Evolutionary conservation across 768 basidiomycete species (phyloP), one percentile per base, ranked within the genome.

Genomic region (Agrocybe chaxingu): DNA sequence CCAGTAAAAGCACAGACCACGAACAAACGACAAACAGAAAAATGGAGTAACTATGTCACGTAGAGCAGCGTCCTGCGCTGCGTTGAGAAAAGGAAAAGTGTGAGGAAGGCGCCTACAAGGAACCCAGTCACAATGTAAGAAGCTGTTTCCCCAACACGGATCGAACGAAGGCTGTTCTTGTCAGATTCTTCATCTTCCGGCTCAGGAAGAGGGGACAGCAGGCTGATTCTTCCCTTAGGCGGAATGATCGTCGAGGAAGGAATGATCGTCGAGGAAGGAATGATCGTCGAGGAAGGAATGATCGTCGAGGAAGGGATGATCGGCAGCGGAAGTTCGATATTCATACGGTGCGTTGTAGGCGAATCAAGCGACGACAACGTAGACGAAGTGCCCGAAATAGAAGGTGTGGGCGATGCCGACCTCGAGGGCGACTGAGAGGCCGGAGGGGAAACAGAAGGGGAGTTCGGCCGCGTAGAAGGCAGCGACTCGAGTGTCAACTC

Each of bases 61-160:
- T 62, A 64, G 12, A 70, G 47, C 48, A 70, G 51, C 51, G 64
- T 64, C 58, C 62, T 62, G 51, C 66, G 65, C 47, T 68, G 69
- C 33, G 69, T 64, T 10, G 66, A 62, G 41, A 70, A 58, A 8
- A 70, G 44, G 42, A 65, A 63, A 12, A 68, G 53, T 6, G 69
- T 70, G 34, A 68, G 55, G 48, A 69, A 64, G 7, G 69, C 66
- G 16, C 69, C 69, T 37, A 69, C 60, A 43, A 87, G 67, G 57
- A 87, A 80, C 34, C 84, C 85, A 16, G 83, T 70, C 19, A 73
- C 68, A 12, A 73, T 51, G 49, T 67, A 70, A 8, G 70, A 70
- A 3, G 72, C 68, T 4, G 67, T 70, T 37, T 73, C 72, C 4
- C 59, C 55, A 13, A 68, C 57, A 16, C 51, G 57, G 5, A 59